A percentile compares a stretch with the other conserved stretches of the same genome.
phyloP scores from a whole-genome alignment of 768 basidiomycete genomes.

The Macrolepiota dolichaula region DNA sequence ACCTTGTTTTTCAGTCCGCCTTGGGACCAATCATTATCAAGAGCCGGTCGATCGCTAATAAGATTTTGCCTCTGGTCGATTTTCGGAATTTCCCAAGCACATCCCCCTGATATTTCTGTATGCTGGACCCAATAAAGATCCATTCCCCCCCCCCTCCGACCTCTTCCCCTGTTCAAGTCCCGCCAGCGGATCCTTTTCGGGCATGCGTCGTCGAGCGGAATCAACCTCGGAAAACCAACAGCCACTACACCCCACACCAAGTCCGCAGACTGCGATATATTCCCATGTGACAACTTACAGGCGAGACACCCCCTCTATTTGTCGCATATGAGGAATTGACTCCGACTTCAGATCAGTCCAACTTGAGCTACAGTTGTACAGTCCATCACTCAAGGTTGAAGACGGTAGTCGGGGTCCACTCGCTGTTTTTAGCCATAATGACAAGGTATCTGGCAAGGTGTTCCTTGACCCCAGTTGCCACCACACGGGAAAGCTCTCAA shows the following conservation, averaged over 20 bases:
- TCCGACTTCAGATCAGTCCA: constrained; percentile 39
- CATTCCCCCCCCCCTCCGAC: not conserved
- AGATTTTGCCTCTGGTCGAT: constrained; percentile 3
- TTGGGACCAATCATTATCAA: not conserved
- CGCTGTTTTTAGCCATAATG: constrained; percentile 60
- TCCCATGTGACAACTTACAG: constrained; percentile 17
- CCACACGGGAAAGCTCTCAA: constrained; percentile 52
- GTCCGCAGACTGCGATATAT: constrained; percentile 6
- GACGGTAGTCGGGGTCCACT: constrained; percentile 28
- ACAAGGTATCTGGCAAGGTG: constrained; percentile 58
- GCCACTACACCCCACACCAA: constrained; percentile 26
- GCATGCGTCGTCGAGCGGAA: constrained; percentile 26
- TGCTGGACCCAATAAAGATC: not conserved
- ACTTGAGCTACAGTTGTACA: constrained; percentile 60
- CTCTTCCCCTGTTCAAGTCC: not conserved
- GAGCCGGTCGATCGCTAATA: constrained; percentile 10
- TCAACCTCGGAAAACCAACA: constrained; percentile 23
- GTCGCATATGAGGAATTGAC: not conserved
- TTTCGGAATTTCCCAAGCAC: constrained; percentile 1
- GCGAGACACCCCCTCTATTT: not conserved
- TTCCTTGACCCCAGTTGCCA: constrained; percentile 50
- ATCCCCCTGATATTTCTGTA: constrained; percentile 7
- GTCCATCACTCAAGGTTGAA: constrained; percentile 54
- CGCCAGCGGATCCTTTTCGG: not conserved
- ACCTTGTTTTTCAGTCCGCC: not conserved